Evolutionary conservation across 306 rosid genomes (phyloP), one percentile per base, ranked within the genome.

Genomic region (Herpetospermum pedunculosum): DNA sequence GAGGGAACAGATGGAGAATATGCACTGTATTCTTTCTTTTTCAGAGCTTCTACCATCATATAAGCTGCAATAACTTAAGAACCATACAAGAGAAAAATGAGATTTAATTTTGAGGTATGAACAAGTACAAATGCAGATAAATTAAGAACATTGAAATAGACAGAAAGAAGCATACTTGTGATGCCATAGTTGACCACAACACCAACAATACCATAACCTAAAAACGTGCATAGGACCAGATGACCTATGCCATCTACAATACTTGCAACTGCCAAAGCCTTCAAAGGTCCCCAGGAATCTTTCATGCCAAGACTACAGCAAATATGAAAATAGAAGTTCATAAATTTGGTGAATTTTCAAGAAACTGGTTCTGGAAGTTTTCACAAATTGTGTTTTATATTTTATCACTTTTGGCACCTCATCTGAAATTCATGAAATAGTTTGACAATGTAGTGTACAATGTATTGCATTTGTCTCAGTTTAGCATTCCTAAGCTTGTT

Each of bases 211-310:
- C 97, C 95, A 75, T 85, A 85, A 50, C 78, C 84, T n/a, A 91
- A 73, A 77, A 58, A 70, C 26, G 63, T 88, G 86, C 95, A 91
- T 1, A 88, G 74, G 65, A 87, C 47, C 79, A 85, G 53, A 77
- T 88, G 85, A 80, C 97, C 97, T 67, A 80, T 8, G 53, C 87
- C 95, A 80, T 87, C 87, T 44, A 87, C 80, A 73, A 70, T 60
- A 71, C 85, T 88, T 26, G 97, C 87, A 67, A 74, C 84, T 29
- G 83, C 88, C 85, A 88, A 84, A 69, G 95, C 89, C 89, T 85
- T 91, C 75, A 87, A 75, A 54, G 94, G 97, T 77, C 92, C 97
- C 95, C 88, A 81, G 3, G 97, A 91, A 88, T 88, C 97, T 87
- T 91, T 91, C 97, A 88, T 85, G 77, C 92, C 95, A 82, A 91